phyloP scores from a whole-genome alignment of 495 filamentous ascomycete species.

The Massariosphaeria phaeospora region DNA sequence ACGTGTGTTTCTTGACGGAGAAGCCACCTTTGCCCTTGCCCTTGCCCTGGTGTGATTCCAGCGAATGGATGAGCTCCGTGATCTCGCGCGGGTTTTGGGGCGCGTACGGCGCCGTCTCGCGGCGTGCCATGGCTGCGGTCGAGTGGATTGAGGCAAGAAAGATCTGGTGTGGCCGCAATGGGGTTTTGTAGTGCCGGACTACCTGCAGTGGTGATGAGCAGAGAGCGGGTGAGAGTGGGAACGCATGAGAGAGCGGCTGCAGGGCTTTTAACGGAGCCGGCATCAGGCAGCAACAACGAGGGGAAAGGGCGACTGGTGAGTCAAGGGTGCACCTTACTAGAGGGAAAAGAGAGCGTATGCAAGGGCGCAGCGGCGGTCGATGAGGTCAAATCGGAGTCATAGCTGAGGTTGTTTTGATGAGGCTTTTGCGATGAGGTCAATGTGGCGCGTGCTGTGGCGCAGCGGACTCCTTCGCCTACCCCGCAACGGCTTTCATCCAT shows the following conservation, averaged over 20 bases:
- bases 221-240: conserved; percentile 1
- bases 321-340: conserved; percentile 8
- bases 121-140: conserved; percentile 36
- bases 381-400: background rate
- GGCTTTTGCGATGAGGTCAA: background rate
- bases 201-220: conserved; percentile 12
- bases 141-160: background rate
- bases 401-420: background rate
- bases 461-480: background rate
- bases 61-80: conserved; percentile 55
- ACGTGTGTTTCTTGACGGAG: conserved; percentile 70
- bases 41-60: conserved; percentile 47
- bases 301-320: background rate
- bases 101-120: conserved; percentile 48
- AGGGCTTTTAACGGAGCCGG: background rate
- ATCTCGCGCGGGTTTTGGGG: conserved; percentile 63
- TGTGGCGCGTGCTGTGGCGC: conserved; percentile 10
- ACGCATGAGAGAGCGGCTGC: conserved; percentile 8
- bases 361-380: conserved; percentile 2
- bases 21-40: conserved; percentile 45
- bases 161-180: conserved; percentile 1
- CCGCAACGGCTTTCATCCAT: background rate
- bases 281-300: conserved; percentile 28
- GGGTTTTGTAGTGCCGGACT: conserved; percentile 4
- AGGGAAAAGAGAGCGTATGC: background rate